These are phyloP conservation scores for Helenozyma baotianmanensis DNA, from an alignment of 805 yeast species.

Conservation along the genomic window DNA sequence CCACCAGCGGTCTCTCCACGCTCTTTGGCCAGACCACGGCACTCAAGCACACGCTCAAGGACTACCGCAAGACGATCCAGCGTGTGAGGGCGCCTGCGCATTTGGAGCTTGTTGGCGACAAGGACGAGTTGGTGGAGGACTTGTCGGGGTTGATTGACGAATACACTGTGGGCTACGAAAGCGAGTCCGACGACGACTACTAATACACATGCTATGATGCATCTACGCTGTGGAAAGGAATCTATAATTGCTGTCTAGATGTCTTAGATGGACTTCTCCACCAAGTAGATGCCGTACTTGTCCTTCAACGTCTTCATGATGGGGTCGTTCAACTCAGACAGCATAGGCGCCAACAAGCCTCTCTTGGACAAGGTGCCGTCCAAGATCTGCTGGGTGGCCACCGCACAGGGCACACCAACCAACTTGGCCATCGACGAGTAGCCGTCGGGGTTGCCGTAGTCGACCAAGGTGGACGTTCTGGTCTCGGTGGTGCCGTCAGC, in stretches of 20 bases:
- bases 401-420: slow-evolving; percentile 98
- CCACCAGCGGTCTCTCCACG: slow-evolving; percentile 5
- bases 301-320: slow-evolving; percentile 89
- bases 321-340: slow-evolving; percentile 86
- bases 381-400: slow-evolving; percentile 82
- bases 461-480: slow-evolving; percentile 93
- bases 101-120: slow-evolving; percentile 40
- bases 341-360: slow-evolving; percentile 91
- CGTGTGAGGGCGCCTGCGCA: slow-evolving; percentile 15
- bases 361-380: slow-evolving; percentile 72
- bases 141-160: slow-evolving; percentile 40
- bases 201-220: too few relatives aligned
- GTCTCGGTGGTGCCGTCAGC: slow-evolving; percentile 86
- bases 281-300: slow-evolving; percentile 78
- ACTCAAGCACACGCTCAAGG: slow-evolving; percentile 24
- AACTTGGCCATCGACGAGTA: slow-evolving; percentile 98
- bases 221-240: too few relatives aligned
- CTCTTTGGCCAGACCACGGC: slow-evolving; percentile 25
- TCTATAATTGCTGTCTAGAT: too few relatives aligned
- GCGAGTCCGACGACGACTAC: slow-evolving; percentile 13
- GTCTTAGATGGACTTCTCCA: slow-evolving; percentile 70
- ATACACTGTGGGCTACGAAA: slow-evolving; percentile 49
- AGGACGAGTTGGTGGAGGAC: slow-evolving; percentile 50
- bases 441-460: slow-evolving; percentile 82
- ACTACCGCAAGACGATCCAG: slow-evolving; percentile 16